These are phyloP conservation scores for Verbena officinalis DNA, from an alignment of 257 asterid genomes.

Conservation along the genomic window DNA sequence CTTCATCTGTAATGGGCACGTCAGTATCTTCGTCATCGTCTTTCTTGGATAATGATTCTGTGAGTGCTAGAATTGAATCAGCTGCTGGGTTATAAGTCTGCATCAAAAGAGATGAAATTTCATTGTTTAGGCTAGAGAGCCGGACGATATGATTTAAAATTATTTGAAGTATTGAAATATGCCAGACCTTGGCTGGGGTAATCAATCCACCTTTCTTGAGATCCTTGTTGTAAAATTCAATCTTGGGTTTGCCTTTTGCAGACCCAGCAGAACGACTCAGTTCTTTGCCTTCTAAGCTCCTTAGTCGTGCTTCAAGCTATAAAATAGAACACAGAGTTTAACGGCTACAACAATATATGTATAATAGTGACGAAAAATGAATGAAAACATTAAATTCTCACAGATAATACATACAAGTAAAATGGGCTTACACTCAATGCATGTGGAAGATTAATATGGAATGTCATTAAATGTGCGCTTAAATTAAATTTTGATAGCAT, in stretches of 20 bases:
- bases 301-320: conserved; percentile 78
- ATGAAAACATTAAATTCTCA: background rate
- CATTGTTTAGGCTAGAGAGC: background rate
- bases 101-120: conserved; percentile 2
- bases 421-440: too few relatives aligned
- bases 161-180: background rate
- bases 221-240: conserved; percentile 82
- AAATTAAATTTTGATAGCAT: too few relatives aligned
- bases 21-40: conserved; percentile 26
- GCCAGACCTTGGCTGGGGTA: conserved; percentile 68
- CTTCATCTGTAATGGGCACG: conserved; percentile 26
- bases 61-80: conserved; percentile 55
- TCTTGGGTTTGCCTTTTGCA: conserved; percentile 80
- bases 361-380: background rate
- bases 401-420: too few relatives aligned
- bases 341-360: background rate
- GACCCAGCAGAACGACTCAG: conserved; percentile 77
- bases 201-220: conserved; percentile 78
- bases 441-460: too few relatives aligned
- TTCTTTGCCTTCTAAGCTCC: conserved; percentile 75
- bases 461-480: too few relatives aligned
- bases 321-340: too few relatives aligned
- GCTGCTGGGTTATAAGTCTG: conserved; percentile 84
- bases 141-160: too few relatives aligned
- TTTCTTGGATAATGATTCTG: conserved; percentile 42